Percentiles rank a stretch among this genome's conserved stretches.
phyloP scores from a whole-genome alignment of 352 stramenopile genomes.

The Pelagophyceae sp. region DNA sequence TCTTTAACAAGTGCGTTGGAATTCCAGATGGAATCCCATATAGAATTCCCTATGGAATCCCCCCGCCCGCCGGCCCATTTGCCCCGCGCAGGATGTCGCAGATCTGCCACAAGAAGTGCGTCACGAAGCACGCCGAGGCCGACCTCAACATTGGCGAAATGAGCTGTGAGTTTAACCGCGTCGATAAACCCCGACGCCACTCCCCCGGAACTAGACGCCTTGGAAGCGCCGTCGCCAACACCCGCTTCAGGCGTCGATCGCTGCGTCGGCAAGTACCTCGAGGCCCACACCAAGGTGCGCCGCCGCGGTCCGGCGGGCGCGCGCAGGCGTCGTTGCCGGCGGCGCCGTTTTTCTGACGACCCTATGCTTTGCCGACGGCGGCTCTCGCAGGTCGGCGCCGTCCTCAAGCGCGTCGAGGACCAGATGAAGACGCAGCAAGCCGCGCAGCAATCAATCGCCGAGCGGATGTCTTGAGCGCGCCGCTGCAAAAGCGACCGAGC shows the following conservation, averaged over 20 bases:
- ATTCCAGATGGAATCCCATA: too few relatives aligned
- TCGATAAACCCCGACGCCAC: too few relatives aligned
- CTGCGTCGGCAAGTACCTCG: constrained; percentile 84
- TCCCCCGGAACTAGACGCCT: too few relatives aligned
- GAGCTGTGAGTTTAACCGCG: constrained; percentile 69
- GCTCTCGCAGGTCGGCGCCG: constrained; percentile 72
- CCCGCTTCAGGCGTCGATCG: constrained; percentile 49
- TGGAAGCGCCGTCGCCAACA: background rate
- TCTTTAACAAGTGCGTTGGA: constrained; percentile 64
- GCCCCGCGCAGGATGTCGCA: constrained; percentile 53
- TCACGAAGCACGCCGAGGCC: constrained; percentile 78
- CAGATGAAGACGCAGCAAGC: constrained; percentile 56
- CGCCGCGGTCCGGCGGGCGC: too few relatives aligned
- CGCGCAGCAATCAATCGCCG: background rate
- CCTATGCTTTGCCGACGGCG: too few relatives aligned
- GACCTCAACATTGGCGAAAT: constrained; percentile 85
- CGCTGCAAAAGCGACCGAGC: too few relatives aligned
- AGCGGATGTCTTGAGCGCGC: too few relatives aligned
- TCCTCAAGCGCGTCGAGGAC: constrained; percentile 75
- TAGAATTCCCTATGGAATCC: too few relatives aligned
- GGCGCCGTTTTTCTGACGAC: too few relatives aligned
- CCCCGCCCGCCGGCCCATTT: too few relatives aligned
- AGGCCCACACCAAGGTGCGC: constrained; percentile 72
- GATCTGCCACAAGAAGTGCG: constrained; percentile 85
- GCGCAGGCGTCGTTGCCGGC: too few relatives aligned